phyloP scores from a whole-genome alignment of 305 asterid genomes.

The Striga hermonthica region DNA sequence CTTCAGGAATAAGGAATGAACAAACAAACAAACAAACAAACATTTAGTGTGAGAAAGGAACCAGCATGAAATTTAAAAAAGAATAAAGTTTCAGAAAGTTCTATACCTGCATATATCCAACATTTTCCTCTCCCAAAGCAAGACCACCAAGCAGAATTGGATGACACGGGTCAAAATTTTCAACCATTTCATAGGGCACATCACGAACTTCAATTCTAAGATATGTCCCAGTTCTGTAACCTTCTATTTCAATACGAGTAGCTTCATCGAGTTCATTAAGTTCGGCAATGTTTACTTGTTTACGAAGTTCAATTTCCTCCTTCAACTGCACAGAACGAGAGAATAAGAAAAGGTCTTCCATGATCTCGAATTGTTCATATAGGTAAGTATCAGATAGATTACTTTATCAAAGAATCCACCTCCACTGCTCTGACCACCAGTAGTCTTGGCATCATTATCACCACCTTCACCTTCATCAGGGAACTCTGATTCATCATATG shows the following conservation, averaged over 20 bases:
- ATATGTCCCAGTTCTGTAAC: constrained; percentile 85
- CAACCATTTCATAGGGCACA: constrained; percentile 95
- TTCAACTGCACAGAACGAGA: constrained; percentile 54
- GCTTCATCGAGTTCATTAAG: constrained; percentile 87
- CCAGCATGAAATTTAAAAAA: constrained; percentile 7
- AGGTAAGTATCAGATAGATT: constrained; percentile 29
- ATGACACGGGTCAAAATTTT: constrained; percentile 86
- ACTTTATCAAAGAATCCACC: constrained; percentile 80
- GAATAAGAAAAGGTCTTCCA: constrained; percentile 20
- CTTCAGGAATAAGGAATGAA: constrained; percentile 39
- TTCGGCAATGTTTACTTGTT: constrained; percentile 77
- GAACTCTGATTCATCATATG: constrained; percentile 53
- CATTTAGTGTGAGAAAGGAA: not conserved
- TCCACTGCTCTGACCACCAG: constrained; percentile 56
- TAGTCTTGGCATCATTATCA: constrained; percentile 42
- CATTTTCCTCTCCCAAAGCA: constrained; percentile 85
- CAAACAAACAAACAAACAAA: not conserved
- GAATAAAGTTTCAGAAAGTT: constrained; percentile 16
- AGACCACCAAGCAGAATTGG: constrained; percentile 95
- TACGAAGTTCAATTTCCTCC: constrained; percentile 83
- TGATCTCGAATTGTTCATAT: constrained; percentile 22
- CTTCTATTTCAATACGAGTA: constrained; percentile 81
- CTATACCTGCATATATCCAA: constrained; percentile 94
- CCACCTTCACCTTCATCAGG: constrained; percentile 62
- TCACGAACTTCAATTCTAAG: constrained; percentile 81